Evolutionary conservation across 768 basidiomycete species (phyloP).

Genomic region (Serendipita sp.): DNA sequence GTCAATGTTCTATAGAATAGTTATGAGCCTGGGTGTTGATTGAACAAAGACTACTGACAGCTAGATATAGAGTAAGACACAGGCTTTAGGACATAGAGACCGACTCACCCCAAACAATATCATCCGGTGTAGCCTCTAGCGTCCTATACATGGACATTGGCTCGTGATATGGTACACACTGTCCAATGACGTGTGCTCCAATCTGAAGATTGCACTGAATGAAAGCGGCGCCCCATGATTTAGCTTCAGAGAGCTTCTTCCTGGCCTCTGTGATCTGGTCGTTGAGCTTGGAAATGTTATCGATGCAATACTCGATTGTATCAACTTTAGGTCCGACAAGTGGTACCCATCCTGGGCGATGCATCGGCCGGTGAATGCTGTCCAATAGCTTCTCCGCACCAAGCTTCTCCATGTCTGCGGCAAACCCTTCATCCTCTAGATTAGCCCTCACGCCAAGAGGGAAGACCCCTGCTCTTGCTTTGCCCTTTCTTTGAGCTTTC

Average conservation of each 20-base stretch:
- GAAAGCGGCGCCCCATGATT: conserved; percentile 42
- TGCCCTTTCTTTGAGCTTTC: conserved; percentile 13
- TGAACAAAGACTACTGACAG: conserved; percentile 27
- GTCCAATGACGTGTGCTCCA: conserved; percentile 55
- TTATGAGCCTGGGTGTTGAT: background rate
- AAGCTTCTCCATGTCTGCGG: conserved; percentile 12
- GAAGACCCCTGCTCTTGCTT: conserved; percentile 8
- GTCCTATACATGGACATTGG: conserved; percentile 46
- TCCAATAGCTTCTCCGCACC: conserved; percentile 25
- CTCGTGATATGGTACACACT: conserved; percentile 40
- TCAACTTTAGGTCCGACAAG: conserved; percentile 47
- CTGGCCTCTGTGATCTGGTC: conserved; percentile 25
- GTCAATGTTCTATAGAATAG: conserved; percentile 9
- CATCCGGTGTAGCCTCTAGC: conserved; percentile 38
- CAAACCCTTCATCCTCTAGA: background rate
- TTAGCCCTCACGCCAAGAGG: background rate
- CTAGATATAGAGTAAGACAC: conserved; percentile 29
- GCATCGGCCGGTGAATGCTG: conserved; percentile 42
- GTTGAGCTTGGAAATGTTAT: conserved; percentile 37
- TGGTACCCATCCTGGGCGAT: conserved; percentile 34
- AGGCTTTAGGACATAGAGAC: background rate
- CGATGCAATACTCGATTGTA: conserved; percentile 46
- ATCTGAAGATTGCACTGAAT: conserved; percentile 57
- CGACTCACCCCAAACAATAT: conserved; percentile 36
- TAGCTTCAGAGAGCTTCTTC: conserved; percentile 25